phyloP scores from a whole-genome alignment of 2,329 filamentous ascomycete species.

The Torrubiella hemipterigena region DNA sequence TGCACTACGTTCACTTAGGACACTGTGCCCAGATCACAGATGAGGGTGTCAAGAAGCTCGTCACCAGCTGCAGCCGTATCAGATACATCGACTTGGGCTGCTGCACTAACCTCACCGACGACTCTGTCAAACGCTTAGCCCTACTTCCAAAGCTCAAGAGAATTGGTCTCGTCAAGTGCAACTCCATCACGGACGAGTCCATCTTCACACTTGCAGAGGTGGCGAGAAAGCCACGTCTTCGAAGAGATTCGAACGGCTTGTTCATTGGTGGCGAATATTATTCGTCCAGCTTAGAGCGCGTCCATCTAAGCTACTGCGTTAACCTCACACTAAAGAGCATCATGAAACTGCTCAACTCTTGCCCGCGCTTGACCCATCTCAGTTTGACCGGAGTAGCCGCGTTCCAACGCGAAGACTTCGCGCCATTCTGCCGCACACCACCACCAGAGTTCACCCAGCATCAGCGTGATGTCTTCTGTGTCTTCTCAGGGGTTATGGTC shows the following conservation, averaged over 20 bases:
- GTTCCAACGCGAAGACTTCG: conserved; percentile 76
- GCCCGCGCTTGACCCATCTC: conserved; percentile 83
- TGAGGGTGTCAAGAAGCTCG: conserved; percentile 70
- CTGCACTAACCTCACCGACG: conserved; percentile 78
- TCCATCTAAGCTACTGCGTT: conserved; percentile 92
- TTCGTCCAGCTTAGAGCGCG: conserved; percentile 66
- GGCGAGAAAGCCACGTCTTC: conserved; percentile 38
- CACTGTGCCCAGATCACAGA: conserved; percentile 91
- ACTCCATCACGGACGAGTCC: conserved; percentile 77
- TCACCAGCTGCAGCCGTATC: conserved; percentile 81
- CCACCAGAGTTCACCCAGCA: conserved; percentile 89
- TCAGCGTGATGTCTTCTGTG: conserved; percentile 91
- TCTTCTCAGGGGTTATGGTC: conserved; percentile 86
- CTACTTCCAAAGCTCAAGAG: conserved; percentile 84
- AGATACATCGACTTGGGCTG: conserved; percentile 97
- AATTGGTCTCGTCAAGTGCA: conserved; percentile 91
- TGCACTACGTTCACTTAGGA: conserved; percentile 92
- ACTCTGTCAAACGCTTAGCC: conserved; percentile 73
- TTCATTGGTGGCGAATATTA: conserved; percentile 39
- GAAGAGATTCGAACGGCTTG: conserved; percentile 35
- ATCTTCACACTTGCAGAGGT: conserved; percentile 73
- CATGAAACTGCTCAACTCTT: conserved; percentile 76
- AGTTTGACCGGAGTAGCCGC: conserved; percentile 88
- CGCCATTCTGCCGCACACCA: conserved; percentile 74
- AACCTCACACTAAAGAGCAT: conserved; percentile 82